Evolutionary conservation across 2,329 filamentous ascomycete species (phyloP), one percentile per base, ranked within the genome.

Genomic region (Fusarium liriodendri): DNA sequence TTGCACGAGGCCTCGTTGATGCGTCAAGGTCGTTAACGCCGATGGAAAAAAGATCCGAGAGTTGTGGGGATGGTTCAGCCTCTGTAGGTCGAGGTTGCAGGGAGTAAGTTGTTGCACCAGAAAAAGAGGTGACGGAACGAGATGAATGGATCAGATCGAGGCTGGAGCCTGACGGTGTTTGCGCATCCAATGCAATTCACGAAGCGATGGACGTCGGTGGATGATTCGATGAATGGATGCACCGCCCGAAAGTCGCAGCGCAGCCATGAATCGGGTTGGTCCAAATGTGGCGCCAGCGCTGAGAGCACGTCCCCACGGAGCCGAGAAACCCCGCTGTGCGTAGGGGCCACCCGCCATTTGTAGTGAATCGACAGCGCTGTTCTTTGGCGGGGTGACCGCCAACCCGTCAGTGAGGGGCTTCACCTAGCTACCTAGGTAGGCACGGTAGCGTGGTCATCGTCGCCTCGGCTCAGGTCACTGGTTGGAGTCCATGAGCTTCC

Each of bases 171-270:
- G 64, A 69, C 66, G 42, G 54, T 68, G 64, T 69, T 75, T 70
- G 70, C 69, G 72, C 73, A 50, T 50, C 45, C 45, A 29, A 69
- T 62, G 64, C 67, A 71, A 68, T 70, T 77, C 71, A 71, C 73
- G 47, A 50, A 29, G 25, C 45, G 45, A 73, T 58, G 66, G 69
- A 76, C 68, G 63, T 71, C 62, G 58, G 67, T 75, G 66, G 58
- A 76, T 78, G 76, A 77, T 78, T 76, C 67, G 71, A 75, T 76
- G 74, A 73, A 71, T 70, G 64, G 65, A 16, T 47, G 42, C 42
- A 47, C 42, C 42, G 42, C 42, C 42, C 22, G 14, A 45, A 45
- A 45, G 42, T 25, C 40, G 40, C 40, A 22, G 40, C 42, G 40
- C 40, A 22, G 40, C 42, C 42, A 47, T 45, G 42, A 20, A 22